Percentiles rank a stretch among this genome's conserved stretches.
These are phyloP conservation scores for Fraxinus excelsior DNA, from an alignment of 257 asterid genomes.

Conservation along the genomic window DNA sequence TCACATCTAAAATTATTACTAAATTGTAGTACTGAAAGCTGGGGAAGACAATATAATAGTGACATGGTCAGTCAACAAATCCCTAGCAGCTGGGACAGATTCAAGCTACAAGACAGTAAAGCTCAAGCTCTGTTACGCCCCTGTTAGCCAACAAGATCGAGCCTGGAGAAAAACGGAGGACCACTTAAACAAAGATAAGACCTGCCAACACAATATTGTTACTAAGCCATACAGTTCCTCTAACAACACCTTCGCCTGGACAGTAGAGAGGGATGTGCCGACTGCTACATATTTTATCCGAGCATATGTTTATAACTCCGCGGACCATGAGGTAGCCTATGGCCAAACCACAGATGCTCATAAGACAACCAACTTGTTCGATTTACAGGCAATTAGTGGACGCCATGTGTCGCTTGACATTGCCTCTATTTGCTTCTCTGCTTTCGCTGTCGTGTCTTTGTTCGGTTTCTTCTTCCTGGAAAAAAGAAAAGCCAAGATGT, in stretches of 20 bases:
- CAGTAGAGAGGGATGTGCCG: constrained; percentile 27
- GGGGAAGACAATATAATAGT: constrained; percentile 28
- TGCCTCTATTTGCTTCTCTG: constrained; percentile 32
- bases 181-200: constrained; percentile 27
- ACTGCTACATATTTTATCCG: constrained; percentile 33
- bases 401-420: constrained; percentile 27
- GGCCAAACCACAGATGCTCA: constrained; percentile 30
- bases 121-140: constrained; percentile 36
- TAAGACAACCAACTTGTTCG: constrained; percentile 23
- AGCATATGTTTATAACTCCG: constrained; percentile 25
- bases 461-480: constrained; percentile 32
- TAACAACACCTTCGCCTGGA: constrained; percentile 22
- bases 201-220: constrained; percentile 27
- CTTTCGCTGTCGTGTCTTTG: constrained; percentile 26
- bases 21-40: constrained; percentile 23
- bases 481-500: constrained; percentile 22
- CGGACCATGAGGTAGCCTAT: constrained; percentile 15
- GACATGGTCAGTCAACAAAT: constrained; percentile 28
- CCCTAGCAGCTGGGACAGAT: constrained; percentile 20
- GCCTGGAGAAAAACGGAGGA: constrained; percentile 35
- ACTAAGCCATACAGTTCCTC: constrained; percentile 18
- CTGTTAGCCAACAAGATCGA: constrained; percentile 33
- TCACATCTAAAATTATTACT: not conserved
- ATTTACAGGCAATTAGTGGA: constrained; percentile 23
- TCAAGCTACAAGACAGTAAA: constrained; percentile 22